Percentiles rank a stretch among this genome's conserved stretches.
phyloP scores from a whole-genome alignment of 1,284 basidiomycete species.

The Sanghuangporus weigelae region DNA sequence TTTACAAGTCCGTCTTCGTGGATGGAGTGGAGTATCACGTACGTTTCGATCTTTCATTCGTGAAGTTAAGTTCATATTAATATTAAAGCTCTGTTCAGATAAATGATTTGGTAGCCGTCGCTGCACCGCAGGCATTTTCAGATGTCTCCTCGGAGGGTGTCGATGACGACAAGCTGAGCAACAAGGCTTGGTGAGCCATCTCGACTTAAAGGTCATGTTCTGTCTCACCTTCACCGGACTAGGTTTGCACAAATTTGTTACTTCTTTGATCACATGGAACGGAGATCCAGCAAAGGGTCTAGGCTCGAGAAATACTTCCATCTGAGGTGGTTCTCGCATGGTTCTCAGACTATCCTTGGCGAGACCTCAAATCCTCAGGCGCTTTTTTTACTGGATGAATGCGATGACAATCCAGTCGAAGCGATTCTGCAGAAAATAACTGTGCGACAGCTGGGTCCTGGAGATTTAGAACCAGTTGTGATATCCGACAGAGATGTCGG shows the following conservation, averaged over 20 bases:
- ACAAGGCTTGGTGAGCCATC: neutral
- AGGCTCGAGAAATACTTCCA: constrained; percentile 44
- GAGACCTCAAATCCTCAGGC: constrained; percentile 56
- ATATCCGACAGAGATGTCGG: constrained; percentile 29
- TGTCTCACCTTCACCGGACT: neutral
- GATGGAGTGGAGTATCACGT: constrained; percentile 54
- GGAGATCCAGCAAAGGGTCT: constrained; percentile 14
- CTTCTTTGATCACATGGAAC: constrained; percentile 41
- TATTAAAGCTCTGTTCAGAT: constrained; percentile 31
- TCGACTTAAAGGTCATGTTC: neutral
- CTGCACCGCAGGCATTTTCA: constrained; percentile 3
- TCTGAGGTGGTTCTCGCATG: constrained; percentile 61
- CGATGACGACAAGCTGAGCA: neutral
- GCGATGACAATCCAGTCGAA: constrained; percentile 44
- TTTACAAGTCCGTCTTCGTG: constrained; percentile 42
- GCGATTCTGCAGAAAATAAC: constrained; percentile 54
- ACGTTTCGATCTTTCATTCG: constrained; percentile 20
- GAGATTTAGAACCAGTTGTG: constrained; percentile 36
- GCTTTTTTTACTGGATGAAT: constrained; percentile 49
- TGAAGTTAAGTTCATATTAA: neutral
- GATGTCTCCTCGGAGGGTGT: constrained; percentile 1
- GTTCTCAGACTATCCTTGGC: constrained; percentile 57
- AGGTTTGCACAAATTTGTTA: constrained; percentile 65
- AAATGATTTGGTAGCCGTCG: constrained; percentile 56
- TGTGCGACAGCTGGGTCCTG: constrained; percentile 35